Conservation (phyloP, 805 yeast genomes). For the Teunomyces tritomae region DNA sequence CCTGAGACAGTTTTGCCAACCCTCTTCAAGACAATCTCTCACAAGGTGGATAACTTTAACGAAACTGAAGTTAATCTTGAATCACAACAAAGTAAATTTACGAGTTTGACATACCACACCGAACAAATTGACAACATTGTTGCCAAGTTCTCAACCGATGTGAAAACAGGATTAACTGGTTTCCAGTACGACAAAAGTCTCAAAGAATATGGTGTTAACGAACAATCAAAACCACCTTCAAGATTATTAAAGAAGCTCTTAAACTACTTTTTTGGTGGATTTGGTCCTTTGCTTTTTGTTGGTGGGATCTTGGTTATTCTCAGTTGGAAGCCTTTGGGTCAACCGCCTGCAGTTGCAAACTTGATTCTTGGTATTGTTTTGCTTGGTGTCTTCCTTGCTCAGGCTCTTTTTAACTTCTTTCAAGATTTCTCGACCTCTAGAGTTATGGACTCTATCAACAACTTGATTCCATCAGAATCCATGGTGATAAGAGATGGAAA, state of each 20-base stretch:
- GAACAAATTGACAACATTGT: conserved; percentile 23
- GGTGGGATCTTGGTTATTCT: conserved; percentile 44
- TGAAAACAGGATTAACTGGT: conserved; percentile 20
- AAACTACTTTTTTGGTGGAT: conserved; percentile 47
- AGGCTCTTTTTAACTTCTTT: conserved; percentile 43
- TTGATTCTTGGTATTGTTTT: conserved; percentile 42
- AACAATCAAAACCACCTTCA: conserved; percentile 37
- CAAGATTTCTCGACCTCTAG: conserved; percentile 48
- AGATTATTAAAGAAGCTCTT: conserved; percentile 31
- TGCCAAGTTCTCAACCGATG: conserved; percentile 17
- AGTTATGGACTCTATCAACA: conserved; percentile 47
- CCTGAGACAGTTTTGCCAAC: conserved; percentile 34
- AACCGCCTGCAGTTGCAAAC: conserved; percentile 46
- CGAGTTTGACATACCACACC: conserved; percentile 28
- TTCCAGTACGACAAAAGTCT: conserved; percentile 11
- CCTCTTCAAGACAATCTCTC: conserved; percentile 36
- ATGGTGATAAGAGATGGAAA: conserved; percentile 36
- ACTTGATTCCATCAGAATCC: conserved; percentile 40
- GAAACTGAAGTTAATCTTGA: conserved; percentile 9
- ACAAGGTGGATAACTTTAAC: conserved; percentile 27
- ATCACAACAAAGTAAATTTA: conserved; percentile 19
- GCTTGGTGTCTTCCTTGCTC: conserved; percentile 38
- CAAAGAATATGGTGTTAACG: conserved; percentile 31
- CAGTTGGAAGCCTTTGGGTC: conserved; percentile 48
- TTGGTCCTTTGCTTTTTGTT: conserved; percentile 40